These are phyloP conservation scores for Fraxinus quadrangulata DNA, from an alignment of 257 asterid genomes.

Conservation along the genomic window DNA sequence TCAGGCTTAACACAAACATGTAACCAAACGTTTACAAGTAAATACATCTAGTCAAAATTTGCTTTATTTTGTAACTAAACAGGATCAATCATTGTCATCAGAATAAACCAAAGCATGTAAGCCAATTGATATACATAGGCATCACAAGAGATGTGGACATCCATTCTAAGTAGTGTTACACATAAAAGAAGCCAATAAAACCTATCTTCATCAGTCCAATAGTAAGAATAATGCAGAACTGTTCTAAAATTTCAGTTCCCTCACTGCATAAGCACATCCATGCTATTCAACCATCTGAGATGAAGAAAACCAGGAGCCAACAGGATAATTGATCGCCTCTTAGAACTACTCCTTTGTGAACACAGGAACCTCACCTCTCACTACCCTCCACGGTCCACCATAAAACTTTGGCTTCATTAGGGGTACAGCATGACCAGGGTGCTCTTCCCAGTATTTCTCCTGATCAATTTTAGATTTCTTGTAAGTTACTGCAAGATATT, in stretches of 20 bases:
- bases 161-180: neutral
- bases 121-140: neutral
- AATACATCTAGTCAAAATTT: neutral
- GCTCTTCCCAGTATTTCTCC: conserved; percentile 94
- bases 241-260: neutral
- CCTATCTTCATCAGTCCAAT: neutral
- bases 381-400: conserved; percentile 88
- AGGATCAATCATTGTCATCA: neutral
- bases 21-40: neutral
- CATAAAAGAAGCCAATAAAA: neutral
- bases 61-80: neutral
- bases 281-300: neutral
- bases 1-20: neutral
- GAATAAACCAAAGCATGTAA: neutral
- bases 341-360: conserved; percentile 37
- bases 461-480: conserved; percentile 25
- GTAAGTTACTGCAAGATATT: neutral
- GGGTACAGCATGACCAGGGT: conserved; percentile 85
- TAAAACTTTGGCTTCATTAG: conserved; percentile 87
- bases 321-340: conserved; percentile 16
- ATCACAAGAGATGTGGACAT: neutral
- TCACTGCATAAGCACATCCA: neutral
- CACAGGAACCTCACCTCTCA: conserved; percentile 77
- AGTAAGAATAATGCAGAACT: neutral
- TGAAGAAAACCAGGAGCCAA: conserved; percentile 1